Base-by-base conservation (phyloP, 208 protist species). In the Wallacemonas sp. region DNA sequence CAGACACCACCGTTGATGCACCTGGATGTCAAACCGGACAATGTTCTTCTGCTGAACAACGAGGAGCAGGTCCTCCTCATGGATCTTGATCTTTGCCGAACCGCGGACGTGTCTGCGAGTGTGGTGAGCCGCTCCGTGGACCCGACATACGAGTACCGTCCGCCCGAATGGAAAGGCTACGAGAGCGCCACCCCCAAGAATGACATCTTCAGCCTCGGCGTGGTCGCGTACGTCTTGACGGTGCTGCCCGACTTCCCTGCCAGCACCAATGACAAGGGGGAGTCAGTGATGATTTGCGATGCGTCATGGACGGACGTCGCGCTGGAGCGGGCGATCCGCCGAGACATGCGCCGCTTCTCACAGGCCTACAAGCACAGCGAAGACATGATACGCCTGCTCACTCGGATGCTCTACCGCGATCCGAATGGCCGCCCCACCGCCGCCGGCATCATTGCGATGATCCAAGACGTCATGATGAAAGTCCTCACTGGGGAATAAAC, bases 11-110 rank as follows among this genome's bases (percentile, higher is more conserved):
- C 91, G 27, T 63, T 97, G 19, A 79, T 90, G 54, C 92, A 97
- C 42, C 73, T 83, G 13, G 92, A 97, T 64, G 82, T 97, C 32
- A 97, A 97, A 63, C 92, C 87, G 0, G 89, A 94, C 41, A 97
- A 97, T 68, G 81, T 97, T 29, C 58, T 97, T 15, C 38, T 97
- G 27, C 66, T 91, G 13, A 87, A 83, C 61, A 76, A 92, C 33
- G 75, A 86, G 62, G 83, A 91, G 59, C 87, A 93, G 60, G 88
- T 92, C 22, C 73, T 96, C 54, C 72, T 96, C 19, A 92, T 94
- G 82, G 91, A 96, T 66, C 64, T 96, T 0, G 91, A 96, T 62
- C 57, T 91, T 30, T 93, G 89, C 66, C 46, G 74, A 41, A 66
- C 78, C 6, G 87, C 73, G 19, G 81, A 91, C 41, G 66, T 73